Evolutionary conservation across 2,329 filamentous ascomycete species (phyloP).

Genomic region (Sordariomycetes sp.): DNA sequence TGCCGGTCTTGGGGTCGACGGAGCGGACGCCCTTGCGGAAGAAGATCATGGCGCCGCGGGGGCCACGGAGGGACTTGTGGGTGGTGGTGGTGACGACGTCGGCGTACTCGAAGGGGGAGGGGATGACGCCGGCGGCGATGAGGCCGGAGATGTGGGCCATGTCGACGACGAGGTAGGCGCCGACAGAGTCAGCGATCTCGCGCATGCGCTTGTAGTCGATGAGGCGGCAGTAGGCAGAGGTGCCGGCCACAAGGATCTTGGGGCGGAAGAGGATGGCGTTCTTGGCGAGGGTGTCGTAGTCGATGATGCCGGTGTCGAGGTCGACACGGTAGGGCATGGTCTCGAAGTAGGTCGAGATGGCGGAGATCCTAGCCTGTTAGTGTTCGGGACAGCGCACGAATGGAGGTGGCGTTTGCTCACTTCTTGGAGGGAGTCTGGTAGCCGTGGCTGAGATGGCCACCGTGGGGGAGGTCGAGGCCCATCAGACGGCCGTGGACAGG

Average conservation of each 20-base stretch:
- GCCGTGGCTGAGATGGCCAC: conserved; percentile 90
- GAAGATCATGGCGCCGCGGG: conserved; percentile 99
- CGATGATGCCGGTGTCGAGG: conserved; percentile 86
- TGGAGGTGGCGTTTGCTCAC: conserved; percentile 27
- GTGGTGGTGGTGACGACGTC: conserved; percentile 98
- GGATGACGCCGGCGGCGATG: conserved; percentile 85
- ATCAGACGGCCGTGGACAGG: conserved; percentile 91
- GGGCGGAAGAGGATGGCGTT: conserved; percentile 86
- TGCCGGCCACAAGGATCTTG: conserved; percentile 92
- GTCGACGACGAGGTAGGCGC: conserved; percentile 90
- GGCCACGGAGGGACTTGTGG: conserved; percentile 96
- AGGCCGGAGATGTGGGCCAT: conserved; percentile 99
- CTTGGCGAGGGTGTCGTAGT: conserved; percentile 89
- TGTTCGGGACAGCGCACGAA: not conserved
- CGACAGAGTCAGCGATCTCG: conserved; percentile 85
- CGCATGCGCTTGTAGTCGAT: conserved; percentile 97
- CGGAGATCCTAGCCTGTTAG: conserved; percentile 58
- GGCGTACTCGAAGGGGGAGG: conserved; percentile 82
- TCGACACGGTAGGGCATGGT: conserved; percentile 93
- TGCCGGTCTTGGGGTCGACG: conserved; percentile 81
- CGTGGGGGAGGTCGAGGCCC: conserved; percentile 90
- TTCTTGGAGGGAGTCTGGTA: conserved; percentile 96
- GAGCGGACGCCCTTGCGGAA: conserved; percentile 94
- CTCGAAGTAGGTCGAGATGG: conserved; percentile 98
- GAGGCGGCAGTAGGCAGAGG: conserved; percentile 93